phyloP scores from a whole-genome alignment of 768 basidiomycete species.

The Daedalea quercina region DNA sequence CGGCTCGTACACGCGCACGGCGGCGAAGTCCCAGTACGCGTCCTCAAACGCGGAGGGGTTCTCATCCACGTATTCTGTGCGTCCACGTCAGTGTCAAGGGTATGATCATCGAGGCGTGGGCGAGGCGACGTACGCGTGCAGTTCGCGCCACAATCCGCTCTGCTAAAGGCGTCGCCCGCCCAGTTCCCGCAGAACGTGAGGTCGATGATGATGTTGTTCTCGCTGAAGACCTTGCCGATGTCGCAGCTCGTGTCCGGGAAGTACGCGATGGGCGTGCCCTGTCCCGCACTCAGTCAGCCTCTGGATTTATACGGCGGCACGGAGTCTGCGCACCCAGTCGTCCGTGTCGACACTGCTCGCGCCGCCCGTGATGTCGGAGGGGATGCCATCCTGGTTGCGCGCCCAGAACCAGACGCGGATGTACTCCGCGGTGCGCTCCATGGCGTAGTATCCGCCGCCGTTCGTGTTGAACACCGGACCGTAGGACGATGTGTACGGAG shows the following conservation, averaged over 20 bases:
- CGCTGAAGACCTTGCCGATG: conserved; percentile 28
- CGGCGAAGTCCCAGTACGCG: conserved; percentile 6
- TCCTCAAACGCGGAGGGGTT: conserved; percentile 2
- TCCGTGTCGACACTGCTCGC: conserved; percentile 17
- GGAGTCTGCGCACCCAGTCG: conserved; percentile 23
- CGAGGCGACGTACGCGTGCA: conserved; percentile 5
- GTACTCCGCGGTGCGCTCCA: conserved; percentile 25
- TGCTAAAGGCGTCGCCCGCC: conserved; percentile 1
- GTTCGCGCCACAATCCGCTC: not conserved
- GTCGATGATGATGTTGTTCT: conserved; percentile 31
- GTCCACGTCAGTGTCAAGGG: not conserved
- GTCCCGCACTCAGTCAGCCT: conserved; percentile 21
- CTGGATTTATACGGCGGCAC: not conserved
- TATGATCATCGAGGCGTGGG: not conserved
- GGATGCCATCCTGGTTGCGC: conserved; percentile 21
- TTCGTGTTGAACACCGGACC: conserved; percentile 28
- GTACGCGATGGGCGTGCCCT: conserved; percentile 27
- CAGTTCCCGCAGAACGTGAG: conserved; percentile 8
- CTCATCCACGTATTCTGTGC: conserved; percentile 4
- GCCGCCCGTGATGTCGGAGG: conserved; percentile 18
- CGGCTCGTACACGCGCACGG: conserved; percentile 12
- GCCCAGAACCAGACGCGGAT: conserved; percentile 43
- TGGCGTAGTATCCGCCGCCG: conserved; percentile 40
- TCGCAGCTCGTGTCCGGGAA: conserved; percentile 32
- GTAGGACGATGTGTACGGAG: conserved; percentile 23